These are phyloP conservation scores for Mortierella sp. DNA, from an alignment of 371 early-diverging fungal species.

Conservation along the genomic window DNA sequence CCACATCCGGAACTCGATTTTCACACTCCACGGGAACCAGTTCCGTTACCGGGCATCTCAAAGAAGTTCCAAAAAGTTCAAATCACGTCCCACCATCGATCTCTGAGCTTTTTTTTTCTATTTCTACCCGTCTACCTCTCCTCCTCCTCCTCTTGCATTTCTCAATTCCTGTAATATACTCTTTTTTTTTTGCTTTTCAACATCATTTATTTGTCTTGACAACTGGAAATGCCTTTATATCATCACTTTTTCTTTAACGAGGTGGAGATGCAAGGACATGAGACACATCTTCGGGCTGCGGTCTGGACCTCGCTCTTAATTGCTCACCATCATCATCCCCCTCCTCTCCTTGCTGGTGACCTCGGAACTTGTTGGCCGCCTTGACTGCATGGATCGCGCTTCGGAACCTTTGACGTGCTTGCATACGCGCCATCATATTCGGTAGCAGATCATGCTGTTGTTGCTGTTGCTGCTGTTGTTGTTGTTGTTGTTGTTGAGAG, in stretches of 20 bases:
- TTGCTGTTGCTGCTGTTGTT: not conserved
- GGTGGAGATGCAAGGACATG: constrained; percentile 16
- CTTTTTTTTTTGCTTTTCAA: not conserved
- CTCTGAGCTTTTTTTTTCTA: constrained; percentile 55
- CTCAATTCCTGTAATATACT: constrained; percentile 1
- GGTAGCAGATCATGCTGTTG: constrained; percentile 35
- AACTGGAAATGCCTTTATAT: not conserved
- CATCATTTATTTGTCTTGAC: not conserved
- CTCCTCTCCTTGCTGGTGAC: not conserved
- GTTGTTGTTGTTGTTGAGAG: not conserved
- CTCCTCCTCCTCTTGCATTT: not conserved
- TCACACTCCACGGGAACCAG: constrained; percentile 88
- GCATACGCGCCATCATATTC: constrained; percentile 42
- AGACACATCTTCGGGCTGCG: constrained; percentile 33
- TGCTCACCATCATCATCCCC: constrained; percentile 5
- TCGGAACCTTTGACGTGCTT: constrained; percentile 32
- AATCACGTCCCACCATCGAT: constrained; percentile 85
- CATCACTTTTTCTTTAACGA: not conserved
- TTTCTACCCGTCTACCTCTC: not conserved
- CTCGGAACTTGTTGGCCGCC: constrained; percentile 29
- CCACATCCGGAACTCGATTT: constrained; percentile 60
- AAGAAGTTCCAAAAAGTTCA: constrained; percentile 90
- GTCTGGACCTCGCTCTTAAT: not conserved
- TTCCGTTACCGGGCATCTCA: constrained; percentile 82
- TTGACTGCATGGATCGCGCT: constrained; percentile 36